phyloP scores from a whole-genome alignment of 495 filamentous ascomycete species.

The Aspergillus panamensis region DNA sequence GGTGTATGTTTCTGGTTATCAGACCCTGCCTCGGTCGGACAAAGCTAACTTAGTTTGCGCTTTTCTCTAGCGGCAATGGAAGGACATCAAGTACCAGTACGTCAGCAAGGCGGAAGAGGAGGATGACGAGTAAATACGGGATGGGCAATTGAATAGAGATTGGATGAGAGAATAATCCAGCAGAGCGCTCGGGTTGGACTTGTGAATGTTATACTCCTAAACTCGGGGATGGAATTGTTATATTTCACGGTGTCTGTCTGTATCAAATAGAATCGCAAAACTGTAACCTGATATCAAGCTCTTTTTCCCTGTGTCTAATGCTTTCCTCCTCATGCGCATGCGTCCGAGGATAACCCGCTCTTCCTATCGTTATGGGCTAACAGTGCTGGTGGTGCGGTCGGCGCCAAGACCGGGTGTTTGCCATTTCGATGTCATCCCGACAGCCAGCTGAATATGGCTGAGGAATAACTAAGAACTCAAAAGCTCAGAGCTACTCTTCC shows the following conservation, averaged over 20 bases:
- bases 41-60: conserved; percentile 30
- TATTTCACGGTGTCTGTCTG: conserved; percentile 26
- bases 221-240: conserved; percentile 9
- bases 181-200: conserved; percentile 1
- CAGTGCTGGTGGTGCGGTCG: conserved; percentile 8
- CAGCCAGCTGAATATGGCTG: background rate
- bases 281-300: conserved; percentile 12
- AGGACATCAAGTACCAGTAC: conserved; percentile 93
- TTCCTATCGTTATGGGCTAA: background rate
- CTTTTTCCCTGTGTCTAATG: background rate
- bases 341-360: background rate
- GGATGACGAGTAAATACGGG: conserved; percentile 45
- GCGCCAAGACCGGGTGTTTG: conserved; percentile 17
- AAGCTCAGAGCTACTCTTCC: background rate
- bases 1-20: conserved; percentile 63
- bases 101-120: conserved; percentile 60
- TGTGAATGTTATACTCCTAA: conserved; percentile 27
- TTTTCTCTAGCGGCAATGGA: conserved; percentile 87
- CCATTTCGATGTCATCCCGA: conserved; percentile 14
- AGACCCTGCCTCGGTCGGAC: conserved; percentile 1
- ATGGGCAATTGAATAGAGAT: conserved; percentile 6
- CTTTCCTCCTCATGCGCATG: background rate
- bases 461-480: background rate
- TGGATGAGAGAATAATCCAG: conserved; percentile 12
- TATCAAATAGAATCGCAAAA: conserved; percentile 37